Evolutionary conservation across 495 filamentous ascomycete species (phyloP).

Genomic region (Hyaloscypha bicolor): DNA sequence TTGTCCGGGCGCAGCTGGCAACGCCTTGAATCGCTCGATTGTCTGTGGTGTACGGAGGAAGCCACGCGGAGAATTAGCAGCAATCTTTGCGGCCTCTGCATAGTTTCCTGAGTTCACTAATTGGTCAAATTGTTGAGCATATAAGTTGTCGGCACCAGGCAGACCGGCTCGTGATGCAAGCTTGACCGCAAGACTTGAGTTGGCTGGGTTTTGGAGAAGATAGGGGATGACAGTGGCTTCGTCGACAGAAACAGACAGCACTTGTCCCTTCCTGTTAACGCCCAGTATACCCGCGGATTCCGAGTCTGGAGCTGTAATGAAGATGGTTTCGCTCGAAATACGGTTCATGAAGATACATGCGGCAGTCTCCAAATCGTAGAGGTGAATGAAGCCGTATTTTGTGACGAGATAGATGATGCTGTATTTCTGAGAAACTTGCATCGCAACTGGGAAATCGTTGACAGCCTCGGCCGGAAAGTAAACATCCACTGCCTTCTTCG

Average conservation of each 20-base stretch:
- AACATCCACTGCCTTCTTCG: slow-evolving; percentile 95
- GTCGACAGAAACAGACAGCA: slow-evolving; percentile 89
- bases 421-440: slow-evolving; percentile 96
- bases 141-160: slow-evolving; percentile 93
- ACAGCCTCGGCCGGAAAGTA: slow-evolving; percentile 95
- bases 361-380: slow-evolving; percentile 95
- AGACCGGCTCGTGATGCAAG: slow-evolving; percentile 92
- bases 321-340: slow-evolving; percentile 98
- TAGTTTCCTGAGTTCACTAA: slow-evolving; percentile 76
- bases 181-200: slow-evolving; percentile 88
- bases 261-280: slow-evolving; percentile 96
- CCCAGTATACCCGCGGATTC: slow-evolving; percentile 71
- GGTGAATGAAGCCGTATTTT: slow-evolving; percentile 98
- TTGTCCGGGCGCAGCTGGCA: slow-evolving; percentile 70
- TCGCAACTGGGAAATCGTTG: slow-evolving; percentile 97
- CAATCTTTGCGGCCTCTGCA: slow-evolving; percentile 88
- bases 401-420: slow-evolving; percentile 96
- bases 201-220: slow-evolving; percentile 92
- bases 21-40: slow-evolving; percentile 90
- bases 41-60: slow-evolving; percentile 93
- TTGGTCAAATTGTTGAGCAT: slow-evolving; percentile 88
- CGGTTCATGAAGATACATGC: slow-evolving; percentile 99
- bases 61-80: slow-evolving; percentile 93
- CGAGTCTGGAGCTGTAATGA: slow-evolving; percentile 85
- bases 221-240: slow-evolving; percentile 91